Evolutionary conservation across 306 rosid genomes (phyloP).

Genomic region (Sophora flavescens): DNA sequence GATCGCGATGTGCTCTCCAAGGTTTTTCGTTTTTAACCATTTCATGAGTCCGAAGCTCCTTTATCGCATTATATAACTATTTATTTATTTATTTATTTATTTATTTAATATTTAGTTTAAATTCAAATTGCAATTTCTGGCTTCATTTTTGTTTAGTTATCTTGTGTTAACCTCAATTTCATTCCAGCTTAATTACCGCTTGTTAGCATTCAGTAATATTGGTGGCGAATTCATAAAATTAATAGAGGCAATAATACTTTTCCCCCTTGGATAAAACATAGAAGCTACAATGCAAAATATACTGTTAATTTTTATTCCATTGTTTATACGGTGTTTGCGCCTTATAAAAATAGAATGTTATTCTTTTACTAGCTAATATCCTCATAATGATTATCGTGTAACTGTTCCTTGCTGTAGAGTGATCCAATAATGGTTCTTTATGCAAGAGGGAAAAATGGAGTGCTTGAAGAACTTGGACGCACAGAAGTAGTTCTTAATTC

Average conservation of each 20-base stretch:
- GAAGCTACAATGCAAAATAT: no score
- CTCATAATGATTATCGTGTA: slow-evolving; percentile 40
- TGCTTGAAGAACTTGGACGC: slow-evolving; percentile 83
- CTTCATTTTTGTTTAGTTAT: neutral
- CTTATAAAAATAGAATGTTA: neutral
- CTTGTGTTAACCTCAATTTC: slow-evolving; percentile 7
- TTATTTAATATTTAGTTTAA: neutral
- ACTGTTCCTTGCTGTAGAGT: slow-evolving; percentile 63
- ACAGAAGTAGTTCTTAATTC: slow-evolving; percentile 93
- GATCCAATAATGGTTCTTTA: slow-evolving; percentile 91
- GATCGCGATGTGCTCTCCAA: slow-evolving; percentile 90
- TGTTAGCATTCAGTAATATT: neutral
- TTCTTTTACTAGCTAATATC: slow-evolving; percentile 29
- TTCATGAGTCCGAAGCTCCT: slow-evolving; percentile 38
- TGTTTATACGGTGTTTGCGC: slow-evolving; percentile 19
- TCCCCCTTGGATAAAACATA: no score
- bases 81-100: neutral
- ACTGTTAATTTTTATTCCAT: neutral
- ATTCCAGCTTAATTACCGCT: neutral
- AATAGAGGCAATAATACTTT: neutral
- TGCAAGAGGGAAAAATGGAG: slow-evolving; percentile 81
- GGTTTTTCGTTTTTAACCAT: slow-evolving; percentile 66
- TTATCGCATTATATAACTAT: neutral
- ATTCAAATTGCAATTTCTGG: neutral
- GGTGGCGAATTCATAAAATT: neutral